Conservation (phyloP, 805 yeast species). For the Barnettozyma vustinii region DNA sequence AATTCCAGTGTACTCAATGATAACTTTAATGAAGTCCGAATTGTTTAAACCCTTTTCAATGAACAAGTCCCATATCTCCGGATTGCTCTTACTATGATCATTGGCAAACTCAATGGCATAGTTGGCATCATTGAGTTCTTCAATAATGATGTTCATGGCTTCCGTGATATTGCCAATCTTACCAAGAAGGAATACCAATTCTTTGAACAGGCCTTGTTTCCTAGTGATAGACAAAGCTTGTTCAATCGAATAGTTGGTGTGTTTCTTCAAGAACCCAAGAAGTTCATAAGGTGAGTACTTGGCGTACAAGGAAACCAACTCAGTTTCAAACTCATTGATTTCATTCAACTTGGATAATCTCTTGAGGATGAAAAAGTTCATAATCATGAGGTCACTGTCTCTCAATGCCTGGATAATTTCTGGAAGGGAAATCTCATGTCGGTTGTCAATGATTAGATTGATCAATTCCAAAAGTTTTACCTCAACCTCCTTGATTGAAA, state of each 20-base stretch:
- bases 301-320: slow-evolving; percentile 60
- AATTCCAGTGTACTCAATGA: slow-evolving; percentile 65
- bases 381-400: slow-evolving; percentile 34
- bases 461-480: slow-evolving; percentile 40
- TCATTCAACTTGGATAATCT: slow-evolving; percentile 49
- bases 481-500: slow-evolving; percentile 27
- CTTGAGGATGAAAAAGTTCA: slow-evolving; percentile 64
- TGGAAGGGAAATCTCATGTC: slow-evolving; percentile 59
- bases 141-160: slow-evolving; percentile 74
- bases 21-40: slow-evolving; percentile 71
- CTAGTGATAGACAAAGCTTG: slow-evolving; percentile 66
- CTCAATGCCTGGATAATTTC: slow-evolving; percentile 44
- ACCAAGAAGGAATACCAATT: slow-evolving; percentile 76
- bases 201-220: slow-evolving; percentile 47
- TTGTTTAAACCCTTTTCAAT: slow-evolving; percentile 63
- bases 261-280: slow-evolving; percentile 53
- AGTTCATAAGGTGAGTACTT: slow-evolving; percentile 51
- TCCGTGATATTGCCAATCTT: slow-evolving; percentile 72
- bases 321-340: slow-evolving; percentile 54
- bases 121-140: slow-evolving; percentile 70
- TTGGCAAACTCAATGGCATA: slow-evolving; percentile 77
- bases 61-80: slow-evolving; percentile 76
- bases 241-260: slow-evolving; percentile 61
- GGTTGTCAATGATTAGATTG: slow-evolving; percentile 50
- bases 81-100: slow-evolving; percentile 47